Evolutionary conservation across 257 asterid species (phyloP).

Genomic region (Solanum corneliomulleri): DNA sequence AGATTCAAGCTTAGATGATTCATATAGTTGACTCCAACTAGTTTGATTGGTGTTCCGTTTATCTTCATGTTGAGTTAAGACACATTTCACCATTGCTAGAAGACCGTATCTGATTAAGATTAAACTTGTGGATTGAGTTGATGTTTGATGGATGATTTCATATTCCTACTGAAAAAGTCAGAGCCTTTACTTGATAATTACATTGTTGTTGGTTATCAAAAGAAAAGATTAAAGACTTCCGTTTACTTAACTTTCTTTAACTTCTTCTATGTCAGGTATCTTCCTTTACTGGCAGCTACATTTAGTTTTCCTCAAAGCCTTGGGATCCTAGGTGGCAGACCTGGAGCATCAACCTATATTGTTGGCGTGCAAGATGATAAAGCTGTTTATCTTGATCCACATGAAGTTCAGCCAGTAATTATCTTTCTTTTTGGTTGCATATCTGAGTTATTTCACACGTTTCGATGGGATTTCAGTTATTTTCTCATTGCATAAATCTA

Average conservation of each 20-base stretch:
- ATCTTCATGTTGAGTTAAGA: neutral
- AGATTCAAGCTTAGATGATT: neutral
- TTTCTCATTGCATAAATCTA: neutral
- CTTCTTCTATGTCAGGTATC: slow-evolving; percentile 39
- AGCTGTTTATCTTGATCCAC: slow-evolving; percentile 94
- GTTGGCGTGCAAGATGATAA: slow-evolving; percentile 95
- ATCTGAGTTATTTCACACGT: neutral
- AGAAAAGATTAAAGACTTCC: neutral
- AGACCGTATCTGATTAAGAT: neutral
- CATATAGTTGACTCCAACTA: neutral
- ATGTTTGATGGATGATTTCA: neutral
- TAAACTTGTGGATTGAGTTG: neutral
- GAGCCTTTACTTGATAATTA: neutral
- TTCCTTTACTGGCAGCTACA: slow-evolving; percentile 78
- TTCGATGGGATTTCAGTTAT: neutral
- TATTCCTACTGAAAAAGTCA: neutral
- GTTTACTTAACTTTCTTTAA: neutral
- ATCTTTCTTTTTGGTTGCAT: neutral
- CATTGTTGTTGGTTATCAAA: neutral
- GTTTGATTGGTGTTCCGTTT: neutral
- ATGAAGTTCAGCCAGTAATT: slow-evolving; percentile 87
- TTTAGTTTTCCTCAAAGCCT: slow-evolving; percentile 91
- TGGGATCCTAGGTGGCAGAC: slow-evolving; percentile 91
- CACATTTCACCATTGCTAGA: neutral
- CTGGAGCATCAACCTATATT: slow-evolving; percentile 92